Conservation (phyloP, 192 early-diverging fungal genomes). For the Coemansia biformis region DNA sequence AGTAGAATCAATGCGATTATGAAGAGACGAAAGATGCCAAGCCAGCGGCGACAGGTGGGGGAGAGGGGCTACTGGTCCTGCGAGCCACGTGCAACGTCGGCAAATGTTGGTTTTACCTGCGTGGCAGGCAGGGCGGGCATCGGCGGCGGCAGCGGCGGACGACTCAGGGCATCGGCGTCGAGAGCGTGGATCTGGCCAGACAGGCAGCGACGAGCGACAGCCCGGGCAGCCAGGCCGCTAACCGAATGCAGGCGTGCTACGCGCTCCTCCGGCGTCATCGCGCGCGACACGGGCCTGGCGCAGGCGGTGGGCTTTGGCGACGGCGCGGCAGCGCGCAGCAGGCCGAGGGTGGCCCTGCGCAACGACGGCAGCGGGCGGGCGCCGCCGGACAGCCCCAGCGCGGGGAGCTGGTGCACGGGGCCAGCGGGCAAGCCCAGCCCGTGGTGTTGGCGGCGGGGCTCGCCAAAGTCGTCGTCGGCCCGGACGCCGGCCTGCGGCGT, state of each 20-base stretch:
- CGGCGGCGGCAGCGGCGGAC: conserved; percentile 1
- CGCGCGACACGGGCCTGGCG: conserved; percentile 7
- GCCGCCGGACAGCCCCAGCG: neutral
- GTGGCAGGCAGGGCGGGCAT: neutral
- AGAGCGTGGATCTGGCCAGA: conserved; percentile 37
- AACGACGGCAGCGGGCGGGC: conserved; percentile 12
- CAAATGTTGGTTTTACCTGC: conserved; percentile 31
- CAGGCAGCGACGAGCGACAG: conserved; percentile 45
- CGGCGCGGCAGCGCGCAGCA: conserved; percentile 4
- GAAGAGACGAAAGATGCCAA: no score
- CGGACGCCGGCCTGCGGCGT: neutral
- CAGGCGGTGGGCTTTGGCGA: neutral
- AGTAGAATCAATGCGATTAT: no score
- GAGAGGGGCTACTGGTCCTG: conserved; percentile 6
- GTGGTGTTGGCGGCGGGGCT: no score
- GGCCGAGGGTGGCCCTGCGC: conserved; percentile 32
- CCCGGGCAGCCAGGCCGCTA: conserved; percentile 47
- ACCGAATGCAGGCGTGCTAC: conserved; percentile 38
- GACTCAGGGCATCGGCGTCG: conserved; percentile 22
- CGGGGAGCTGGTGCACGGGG: neutral
- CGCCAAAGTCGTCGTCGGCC: no score
- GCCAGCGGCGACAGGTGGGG: neutral
- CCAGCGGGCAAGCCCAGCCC: no score
- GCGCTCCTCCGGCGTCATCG: conserved; percentile 45
- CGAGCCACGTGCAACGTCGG: conserved; percentile 32